phyloP scores from a whole-genome alignment of 2,329 filamentous ascomycete genomes.

The Boeremia exigua region DNA sequence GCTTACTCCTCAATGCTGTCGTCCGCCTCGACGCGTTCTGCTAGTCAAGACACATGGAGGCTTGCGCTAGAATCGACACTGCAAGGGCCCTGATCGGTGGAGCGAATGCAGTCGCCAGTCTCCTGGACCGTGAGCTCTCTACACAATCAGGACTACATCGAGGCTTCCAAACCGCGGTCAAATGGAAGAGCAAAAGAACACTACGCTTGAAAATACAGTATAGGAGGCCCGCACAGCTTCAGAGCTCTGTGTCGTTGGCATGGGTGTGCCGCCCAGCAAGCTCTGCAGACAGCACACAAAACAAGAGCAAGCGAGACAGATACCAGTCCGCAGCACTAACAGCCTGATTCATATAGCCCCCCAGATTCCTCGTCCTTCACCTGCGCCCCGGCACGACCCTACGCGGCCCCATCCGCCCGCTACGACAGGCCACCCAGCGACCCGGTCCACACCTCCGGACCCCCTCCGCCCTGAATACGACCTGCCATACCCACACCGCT shows the following conservation, averaged over 20 bases:
- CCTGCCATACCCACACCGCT: conserved; percentile 5
- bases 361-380: conserved; percentile 7
- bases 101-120: background rate
- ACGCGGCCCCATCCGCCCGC: conserved; percentile 4
- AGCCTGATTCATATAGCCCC: background rate
- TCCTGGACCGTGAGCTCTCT: background rate
- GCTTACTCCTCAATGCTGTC: background rate
- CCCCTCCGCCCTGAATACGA: background rate
- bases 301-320: background rate
- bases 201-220: background rate
- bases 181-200: background rate
- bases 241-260: background rate
- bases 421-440: conserved; percentile 1
- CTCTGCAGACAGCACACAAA: background rate
- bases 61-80: background rate
- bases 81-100: conserved; percentile 3
- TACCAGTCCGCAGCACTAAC: conserved; percentile 1
- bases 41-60: background rate
- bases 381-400: conserved; percentile 11
- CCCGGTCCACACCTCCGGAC: conserved; percentile 4
- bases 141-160: background rate
- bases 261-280: background rate
- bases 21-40: background rate
- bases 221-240: background rate
- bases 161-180: background rate